Conservation (phyloP, 176 grass and related monocot genomes). For the Chloris gayana region DNA sequence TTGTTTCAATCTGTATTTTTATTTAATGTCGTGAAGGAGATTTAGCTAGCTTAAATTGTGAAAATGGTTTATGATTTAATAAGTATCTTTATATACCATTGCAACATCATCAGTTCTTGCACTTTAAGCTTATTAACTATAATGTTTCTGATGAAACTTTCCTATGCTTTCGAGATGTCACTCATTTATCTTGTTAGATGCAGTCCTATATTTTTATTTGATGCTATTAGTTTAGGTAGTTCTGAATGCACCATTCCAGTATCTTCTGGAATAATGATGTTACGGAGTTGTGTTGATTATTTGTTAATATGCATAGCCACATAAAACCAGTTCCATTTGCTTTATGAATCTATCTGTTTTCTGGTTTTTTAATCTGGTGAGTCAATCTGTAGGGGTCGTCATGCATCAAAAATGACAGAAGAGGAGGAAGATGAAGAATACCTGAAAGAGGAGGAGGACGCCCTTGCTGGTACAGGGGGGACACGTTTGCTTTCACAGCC, state of each 20-base stretch:
- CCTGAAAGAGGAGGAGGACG: conserved; percentile 94
- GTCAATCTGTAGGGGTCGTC: conserved; percentile 71
- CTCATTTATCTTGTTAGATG: not conserved
- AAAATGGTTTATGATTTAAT: not conserved
- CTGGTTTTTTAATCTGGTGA: conserved; percentile 15
- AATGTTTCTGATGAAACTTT: not conserved
- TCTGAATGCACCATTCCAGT: not conserved
- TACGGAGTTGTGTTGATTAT: not conserved
- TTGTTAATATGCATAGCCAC: conserved; percentile 1
- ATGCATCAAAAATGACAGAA: conserved; percentile 84
- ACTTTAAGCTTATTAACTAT: not conserved
- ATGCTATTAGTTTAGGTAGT: not conserved
- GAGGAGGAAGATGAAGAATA: conserved; percentile 97
- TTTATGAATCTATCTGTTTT: not conserved
- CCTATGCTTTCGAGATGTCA: not conserved
- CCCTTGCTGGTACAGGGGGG: conserved; percentile 68
- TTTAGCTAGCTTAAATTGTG: not conserved
- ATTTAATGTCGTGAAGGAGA: not conserved
- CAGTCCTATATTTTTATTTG: conserved; percentile 21
- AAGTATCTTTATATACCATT: not conserved
- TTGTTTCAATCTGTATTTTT: not conserved
- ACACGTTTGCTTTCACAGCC: conserved; percentile 78
- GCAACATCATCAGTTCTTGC: not conserved
- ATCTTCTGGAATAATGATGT: not conserved
- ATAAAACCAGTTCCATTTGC: conserved; percentile 3